Conservation (phyloP, 2,329 filamentous ascomycete species). For the Hyphodiscus sp. region DNA sequence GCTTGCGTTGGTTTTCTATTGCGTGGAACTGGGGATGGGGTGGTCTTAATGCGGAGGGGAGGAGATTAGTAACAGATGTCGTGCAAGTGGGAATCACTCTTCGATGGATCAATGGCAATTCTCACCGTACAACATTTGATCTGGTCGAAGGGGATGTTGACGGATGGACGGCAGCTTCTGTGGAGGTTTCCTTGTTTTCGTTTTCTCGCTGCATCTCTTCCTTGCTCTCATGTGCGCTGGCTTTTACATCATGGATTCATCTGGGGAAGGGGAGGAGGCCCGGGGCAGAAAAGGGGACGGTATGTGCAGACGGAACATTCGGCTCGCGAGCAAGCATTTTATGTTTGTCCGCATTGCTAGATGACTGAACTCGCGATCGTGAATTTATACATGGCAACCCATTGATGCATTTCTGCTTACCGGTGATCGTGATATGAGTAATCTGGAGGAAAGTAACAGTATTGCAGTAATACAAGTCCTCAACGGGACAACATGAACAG, state of each 20-base stretch:
- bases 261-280: neutral
- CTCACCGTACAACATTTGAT: slow-evolving; percentile 5
- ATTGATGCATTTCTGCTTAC: neutral
- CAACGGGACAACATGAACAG: too few relatives aligned
- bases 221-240: slow-evolving; percentile 5
- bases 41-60: slow-evolving; percentile 13
- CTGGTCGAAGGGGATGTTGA: slow-evolving; percentile 12
- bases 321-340: neutral
- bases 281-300: neutral
- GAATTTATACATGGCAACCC: neutral
- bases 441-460: too few relatives aligned
- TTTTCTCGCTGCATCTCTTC: slow-evolving; percentile 7
- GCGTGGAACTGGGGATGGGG: slow-evolving; percentile 21
- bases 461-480: too few relatives aligned
- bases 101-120: neutral
- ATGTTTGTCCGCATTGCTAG: neutral
- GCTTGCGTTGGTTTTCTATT: slow-evolving; percentile 10
- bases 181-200: slow-evolving; percentile 25
- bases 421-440: neutral
- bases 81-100: neutral
- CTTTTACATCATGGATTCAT: slow-evolving; percentile 2
- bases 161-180: slow-evolving; percentile 27
- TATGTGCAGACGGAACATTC: neutral
- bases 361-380: neutral
- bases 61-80: slow-evolving; percentile 13